Evolutionary conservation across 78 protist genomes (phyloP), one percentile per base, ranked within the genome.

Genomic region (Mastigamoeba balamuthi): DNA sequence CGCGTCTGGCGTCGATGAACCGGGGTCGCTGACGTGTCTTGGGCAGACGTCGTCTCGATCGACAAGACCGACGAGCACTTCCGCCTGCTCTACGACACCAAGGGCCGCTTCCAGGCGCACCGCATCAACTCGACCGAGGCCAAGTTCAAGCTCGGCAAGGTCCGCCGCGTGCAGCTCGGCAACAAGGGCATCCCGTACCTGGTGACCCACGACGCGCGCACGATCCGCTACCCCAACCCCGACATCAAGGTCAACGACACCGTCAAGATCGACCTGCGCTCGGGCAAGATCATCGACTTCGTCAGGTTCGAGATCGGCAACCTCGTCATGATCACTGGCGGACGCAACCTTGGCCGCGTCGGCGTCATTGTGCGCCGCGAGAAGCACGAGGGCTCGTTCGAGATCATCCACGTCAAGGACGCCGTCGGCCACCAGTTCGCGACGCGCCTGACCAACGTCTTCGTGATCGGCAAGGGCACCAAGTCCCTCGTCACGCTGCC

Each of bases 191-290:
- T 97, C 80, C 99, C 99, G 58, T 80, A 41, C 90, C 17, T 92
- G 72, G 87, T 72, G 73, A 97, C 99, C 65, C 97, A 97, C 87
- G 99, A 98, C 53, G 99, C 99, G 44, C 96, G 99, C 84, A 95
- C 99, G 83, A 86, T 96, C 88, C 96, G 99, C 84, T 98, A 94
- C 94, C 98, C 99, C 38, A 96, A 94, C 78, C 98, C 99, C 43
- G 52, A 48, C 43, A 81, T 95, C 87, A 53, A 69, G 58, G 79
- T 66, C 77, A 82, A 81, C 86, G 99, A 98, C 89, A 58, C 99
- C 58, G 80, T 98, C 85, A 84, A 88, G 83, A 2, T 96, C 52
- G 90, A 97, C 76, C 48, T 97, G 48, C 86, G 67, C 44, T 69
- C 83, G 17, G 85, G 85, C 82, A 82, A 87, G 78, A 69, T 90